Conservation (phyloP, 371 early-diverging fungal species). For the Quaeritorhiza haematococci region DNA sequence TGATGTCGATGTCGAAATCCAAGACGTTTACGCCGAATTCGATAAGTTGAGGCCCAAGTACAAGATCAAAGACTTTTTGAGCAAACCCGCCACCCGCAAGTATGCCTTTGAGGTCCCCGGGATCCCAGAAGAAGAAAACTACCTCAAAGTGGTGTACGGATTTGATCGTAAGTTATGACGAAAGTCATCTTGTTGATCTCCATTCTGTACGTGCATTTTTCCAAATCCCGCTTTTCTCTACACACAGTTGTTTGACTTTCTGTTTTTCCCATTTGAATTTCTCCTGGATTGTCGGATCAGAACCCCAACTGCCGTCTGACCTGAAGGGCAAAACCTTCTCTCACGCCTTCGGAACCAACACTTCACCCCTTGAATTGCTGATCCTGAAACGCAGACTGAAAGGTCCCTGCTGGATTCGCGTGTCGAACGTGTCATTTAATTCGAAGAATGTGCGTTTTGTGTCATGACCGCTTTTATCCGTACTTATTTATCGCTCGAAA, state of each 20-base stretch:
- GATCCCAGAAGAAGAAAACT: constrained; percentile 76
- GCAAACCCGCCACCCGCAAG: constrained; percentile 56
- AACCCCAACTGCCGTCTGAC: constrained; percentile 63
- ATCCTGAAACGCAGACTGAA: constrained; percentile 88
- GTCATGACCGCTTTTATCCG: too few relatives aligned
- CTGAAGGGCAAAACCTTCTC: constrained; percentile 77
- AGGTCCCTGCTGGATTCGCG: constrained; percentile 94
- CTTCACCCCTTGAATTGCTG: constrained; percentile 87
- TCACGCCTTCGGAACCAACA: constrained; percentile 83
- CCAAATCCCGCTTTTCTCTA: background rate
- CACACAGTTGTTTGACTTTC: background rate
- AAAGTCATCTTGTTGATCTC: background rate
- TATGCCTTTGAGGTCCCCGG: constrained; percentile 90
- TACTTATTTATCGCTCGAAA: background rate
- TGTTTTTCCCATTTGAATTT: background rate
- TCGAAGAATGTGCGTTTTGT: too few relatives aligned
- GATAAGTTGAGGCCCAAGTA: constrained; percentile 48
- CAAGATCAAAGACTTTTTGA: constrained; percentile 43
- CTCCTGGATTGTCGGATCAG: constrained; percentile 26
- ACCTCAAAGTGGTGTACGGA: constrained; percentile 81
- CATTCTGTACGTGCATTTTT: background rate
- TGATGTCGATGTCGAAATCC: constrained; percentile 52
- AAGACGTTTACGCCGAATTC: constrained; percentile 74
- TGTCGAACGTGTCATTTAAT: constrained; percentile 46
- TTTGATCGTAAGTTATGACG: constrained; percentile 47